A percentile compares a stretch with the other conserved stretches of the same genome.
phyloP scores from a whole-genome alignment of 1,284 basidiomycete genomes.

The Ceratobasidium theobromae region DNA sequence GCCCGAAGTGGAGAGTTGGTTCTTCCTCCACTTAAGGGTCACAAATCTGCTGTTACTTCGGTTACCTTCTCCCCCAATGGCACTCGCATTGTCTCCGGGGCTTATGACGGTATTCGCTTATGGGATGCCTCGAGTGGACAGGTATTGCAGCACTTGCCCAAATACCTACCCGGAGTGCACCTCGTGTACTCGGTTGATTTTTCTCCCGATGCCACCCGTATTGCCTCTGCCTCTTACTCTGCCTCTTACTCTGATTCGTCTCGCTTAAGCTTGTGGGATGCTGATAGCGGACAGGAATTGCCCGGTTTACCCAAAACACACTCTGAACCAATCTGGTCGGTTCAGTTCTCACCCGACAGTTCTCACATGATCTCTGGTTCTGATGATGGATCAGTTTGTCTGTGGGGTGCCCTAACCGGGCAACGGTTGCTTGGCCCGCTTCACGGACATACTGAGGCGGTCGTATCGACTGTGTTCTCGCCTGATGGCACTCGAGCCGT shows the following conservation, averaged over 20 bases:
- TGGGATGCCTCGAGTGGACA: slow-evolving; percentile 16
- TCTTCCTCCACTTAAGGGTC: background rate
- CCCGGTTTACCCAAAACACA: background rate
- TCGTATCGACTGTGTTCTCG: background rate
- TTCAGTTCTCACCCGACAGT: background rate
- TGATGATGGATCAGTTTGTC: background rate
- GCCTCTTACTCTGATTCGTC: too few relatives aligned
- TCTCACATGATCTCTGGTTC: background rate
- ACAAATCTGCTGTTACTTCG: background rate
- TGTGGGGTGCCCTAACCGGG: background rate
- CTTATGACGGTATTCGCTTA: background rate
- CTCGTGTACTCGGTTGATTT: background rate
- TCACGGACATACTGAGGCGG: background rate
- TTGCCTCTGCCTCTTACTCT: background rate
- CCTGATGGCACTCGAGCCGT: background rate
- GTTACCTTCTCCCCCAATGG: slow-evolving; percentile 15
- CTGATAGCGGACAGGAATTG: background rate
- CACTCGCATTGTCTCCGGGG: slow-evolving; percentile 1
- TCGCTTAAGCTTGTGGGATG: background rate
- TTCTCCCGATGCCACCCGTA: background rate
- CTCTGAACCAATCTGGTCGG: background rate
- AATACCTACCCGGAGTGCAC: background rate
- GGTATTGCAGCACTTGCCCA: background rate
- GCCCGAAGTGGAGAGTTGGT: too few relatives aligned
- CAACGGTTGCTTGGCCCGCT: background rate